Evolutionary conservation across 345 rosid species (phyloP), one percentile per base, ranked within the genome.

Genomic region (Streptanthus diversifolius): DNA sequence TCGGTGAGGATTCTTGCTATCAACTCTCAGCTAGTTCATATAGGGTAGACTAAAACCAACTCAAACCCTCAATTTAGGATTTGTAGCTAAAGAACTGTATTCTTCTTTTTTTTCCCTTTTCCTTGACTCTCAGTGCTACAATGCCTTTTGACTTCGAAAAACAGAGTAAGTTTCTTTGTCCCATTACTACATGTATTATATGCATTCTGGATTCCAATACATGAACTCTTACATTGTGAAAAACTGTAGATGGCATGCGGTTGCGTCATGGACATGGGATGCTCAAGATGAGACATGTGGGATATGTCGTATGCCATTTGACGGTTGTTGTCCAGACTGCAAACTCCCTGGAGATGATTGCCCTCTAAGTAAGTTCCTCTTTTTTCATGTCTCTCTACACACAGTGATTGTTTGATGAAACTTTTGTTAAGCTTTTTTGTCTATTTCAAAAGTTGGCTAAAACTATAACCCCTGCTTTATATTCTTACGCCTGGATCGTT

Each of bases 201-300:
- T 49, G 69, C 45, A 68, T 2, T 27, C 32, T 19, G 41, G 69
- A 12, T 62, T 37, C 22, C 40, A 66, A 1, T 52, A 41, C 32
- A 45, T 60, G 64, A 76, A 18, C 61, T 52, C 39, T 39, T 59
- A 14, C 32, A n/a, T 5, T 37, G 59, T 22, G 24, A 47, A 54
- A 58, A 19, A 35, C 44, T 58, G 27, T 18, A 95, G 99, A 79
- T 95, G 97, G 95, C 99, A 95, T 78, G 99, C 92, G 63, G 95
- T 95, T 66, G 97, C 88, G 63, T 88, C 96, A 56, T 91, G 99
- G 97, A 91, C 96, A 10, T 95, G 96, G 99, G 99, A 90, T 85
- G 96, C 99, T 29, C 95, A 88, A 80, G 97, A 91, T 57, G 99
- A 91, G 83, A 88, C 93, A 4, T 95, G 99, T 73, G 99, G 97